Evolutionary conservation across 2,329 filamentous ascomycete genomes (phyloP).

Genomic region (Whalleya microplaca): DNA sequence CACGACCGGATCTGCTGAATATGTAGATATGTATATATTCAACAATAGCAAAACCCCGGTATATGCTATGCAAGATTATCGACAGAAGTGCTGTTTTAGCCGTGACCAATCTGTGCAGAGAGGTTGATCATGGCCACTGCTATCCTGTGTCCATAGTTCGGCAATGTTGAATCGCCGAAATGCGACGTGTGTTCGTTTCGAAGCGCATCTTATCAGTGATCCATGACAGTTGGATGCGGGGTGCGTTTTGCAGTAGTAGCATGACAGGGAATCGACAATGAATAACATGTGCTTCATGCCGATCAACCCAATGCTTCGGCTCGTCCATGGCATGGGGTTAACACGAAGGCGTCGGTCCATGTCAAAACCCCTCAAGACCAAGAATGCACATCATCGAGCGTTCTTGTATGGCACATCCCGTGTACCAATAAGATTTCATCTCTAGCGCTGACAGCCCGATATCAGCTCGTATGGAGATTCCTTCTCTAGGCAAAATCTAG

Average conservation of each 20-base stretch:
- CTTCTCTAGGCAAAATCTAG: not conserved
- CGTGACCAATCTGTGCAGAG: not conserved
- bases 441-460: not conserved
- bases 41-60: not conserved
- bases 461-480: not conserved
- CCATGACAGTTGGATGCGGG: not conserved
- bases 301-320: not conserved
- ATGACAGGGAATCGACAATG: not conserved
- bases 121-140: not conserved
- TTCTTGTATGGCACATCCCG: too few relatives aligned
- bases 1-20: not conserved
- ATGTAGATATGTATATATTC: not conserved
- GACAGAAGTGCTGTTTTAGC: too few relatives aligned
- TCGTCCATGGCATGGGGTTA: not conserved
- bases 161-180: not conserved
- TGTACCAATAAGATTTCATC: not conserved
- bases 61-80: not conserved
- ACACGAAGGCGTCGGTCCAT: not conserved
- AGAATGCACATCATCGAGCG: not conserved
- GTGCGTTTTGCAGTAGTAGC: not conserved
- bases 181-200: not conserved
- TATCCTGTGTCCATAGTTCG: not conserved
- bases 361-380: not conserved
- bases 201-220: not conserved
- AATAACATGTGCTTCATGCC: not conserved